A percentile compares a stretch with the other conserved stretches of the same genome.
Evolutionary conservation across 768 basidiomycete genomes (phyloP).

Genomic region (Sutorius australiensis): DNA sequence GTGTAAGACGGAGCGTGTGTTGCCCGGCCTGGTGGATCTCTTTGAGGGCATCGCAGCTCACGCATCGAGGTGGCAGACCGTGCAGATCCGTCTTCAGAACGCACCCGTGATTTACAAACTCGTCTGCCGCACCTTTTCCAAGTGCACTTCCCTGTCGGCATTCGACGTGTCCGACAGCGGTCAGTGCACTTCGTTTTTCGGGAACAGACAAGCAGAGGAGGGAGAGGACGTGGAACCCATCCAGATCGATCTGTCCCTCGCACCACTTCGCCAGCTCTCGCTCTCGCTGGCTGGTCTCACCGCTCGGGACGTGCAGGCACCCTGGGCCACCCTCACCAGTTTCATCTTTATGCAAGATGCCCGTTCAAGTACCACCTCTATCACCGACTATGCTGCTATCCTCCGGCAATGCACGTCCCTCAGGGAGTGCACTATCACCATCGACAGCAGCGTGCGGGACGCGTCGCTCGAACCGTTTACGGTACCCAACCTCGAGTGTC

Average conservation of each 20-base stretch:
- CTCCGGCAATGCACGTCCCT: slow-evolving; percentile 22
- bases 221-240: slow-evolving; percentile 5
- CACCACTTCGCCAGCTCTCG: slow-evolving; percentile 14
- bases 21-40: slow-evolving; percentile 20
- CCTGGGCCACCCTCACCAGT: slow-evolving; percentile 19
- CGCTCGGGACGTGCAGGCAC: slow-evolving; percentile 11
- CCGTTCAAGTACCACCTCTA: slow-evolving; percentile 15
- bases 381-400: slow-evolving; percentile 19
- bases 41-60: slow-evolving; percentile 17
- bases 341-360: slow-evolving; percentile 25
- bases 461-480: slow-evolving; percentile 10
- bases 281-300: slow-evolving; percentile 21
- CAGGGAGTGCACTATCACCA: slow-evolving; percentile 17
- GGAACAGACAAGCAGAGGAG: background rate
- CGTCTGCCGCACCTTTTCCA: slow-evolving; percentile 5
- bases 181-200: slow-evolving; percentile 8
- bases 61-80: slow-evolving; percentile 18
- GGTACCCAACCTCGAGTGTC: slow-evolving; percentile 16
- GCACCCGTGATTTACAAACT: slow-evolving; percentile 12
- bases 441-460: slow-evolving; percentile 9
- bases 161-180: slow-evolving; percentile 22
- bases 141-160: slow-evolving; percentile 15
- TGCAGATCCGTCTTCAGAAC: slow-evolving; percentile 21
- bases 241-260: slow-evolving; percentile 9
- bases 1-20: slow-evolving; percentile 19